Evolutionary conservation across 2,329 filamentous ascomycete species (phyloP).

Genomic region (Aspergillus nomiae): DNA sequence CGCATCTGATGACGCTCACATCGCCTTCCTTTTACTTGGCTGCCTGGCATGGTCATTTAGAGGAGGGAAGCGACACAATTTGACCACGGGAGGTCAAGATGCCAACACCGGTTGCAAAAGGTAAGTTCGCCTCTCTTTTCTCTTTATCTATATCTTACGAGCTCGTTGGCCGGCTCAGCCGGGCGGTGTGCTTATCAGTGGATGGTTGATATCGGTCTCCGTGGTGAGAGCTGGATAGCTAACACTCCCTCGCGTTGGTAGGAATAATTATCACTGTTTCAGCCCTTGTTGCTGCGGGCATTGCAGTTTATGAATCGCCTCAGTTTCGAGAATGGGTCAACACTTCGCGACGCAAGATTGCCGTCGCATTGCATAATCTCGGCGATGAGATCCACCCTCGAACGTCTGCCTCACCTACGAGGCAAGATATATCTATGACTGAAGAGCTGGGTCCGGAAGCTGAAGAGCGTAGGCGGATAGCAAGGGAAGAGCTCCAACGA

Average conservation of each 20-base stretch:
- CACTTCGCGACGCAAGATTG: constrained; percentile 62
- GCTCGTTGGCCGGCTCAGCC: constrained; percentile 13
- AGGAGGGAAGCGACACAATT: constrained; percentile 2
- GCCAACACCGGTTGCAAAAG: constrained; percentile 52
- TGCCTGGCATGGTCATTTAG: neutral
- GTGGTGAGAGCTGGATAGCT: neutral
- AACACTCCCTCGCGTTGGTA: constrained; percentile 27
- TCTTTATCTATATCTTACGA: neutral
- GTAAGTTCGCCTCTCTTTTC: constrained; percentile 31
- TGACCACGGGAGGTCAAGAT: constrained; percentile 31
- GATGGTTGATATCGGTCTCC: constrained; percentile 9
- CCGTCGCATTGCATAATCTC: constrained; percentile 59
- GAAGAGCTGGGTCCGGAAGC: constrained; percentile 48
- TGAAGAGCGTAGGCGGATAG: constrained; percentile 46
- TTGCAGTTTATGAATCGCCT: constrained; percentile 66
- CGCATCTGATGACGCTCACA: constrained; percentile 12
- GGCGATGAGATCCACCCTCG: constrained; percentile 61
- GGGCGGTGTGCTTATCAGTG: constrained; percentile 37
- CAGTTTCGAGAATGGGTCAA: constrained; percentile 65
- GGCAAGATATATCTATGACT: constrained; percentile 50
- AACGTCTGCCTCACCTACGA: constrained; percentile 31
- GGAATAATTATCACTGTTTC: constrained; percentile 65
- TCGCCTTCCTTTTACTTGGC: neutral
- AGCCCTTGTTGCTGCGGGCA: constrained; percentile 62
- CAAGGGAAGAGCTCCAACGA: constrained; percentile 49